Evolutionary conservation across 768 basidiomycete genomes (phyloP), one percentile per base, ranked within the genome.

Genomic region (Phanerodontia chrysosporium): DNA sequence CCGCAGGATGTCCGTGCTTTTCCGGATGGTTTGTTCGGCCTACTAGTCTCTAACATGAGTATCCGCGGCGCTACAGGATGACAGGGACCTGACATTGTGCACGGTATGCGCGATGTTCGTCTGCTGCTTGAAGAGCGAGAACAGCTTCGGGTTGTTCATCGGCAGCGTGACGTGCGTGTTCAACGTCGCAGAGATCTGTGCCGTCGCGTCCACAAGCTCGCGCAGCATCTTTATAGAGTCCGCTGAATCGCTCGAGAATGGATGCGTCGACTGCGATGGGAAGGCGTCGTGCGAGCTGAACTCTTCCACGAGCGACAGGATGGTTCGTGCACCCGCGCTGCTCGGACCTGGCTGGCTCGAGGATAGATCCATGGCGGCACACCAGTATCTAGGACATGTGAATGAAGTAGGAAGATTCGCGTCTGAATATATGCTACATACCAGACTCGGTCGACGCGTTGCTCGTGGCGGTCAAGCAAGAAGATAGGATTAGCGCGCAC

Each of bases 61-160:
- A 62, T 49, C 29, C 28, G 22, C 5, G 18, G n/a, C n/a, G n/a
- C n/a, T n/a, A n/a, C n/a, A 52, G 49, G 61, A 42, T 61, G 51
- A 57, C 61, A 14, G 42, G 8, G 6, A 21, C 51, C 80, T 78
- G 70, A 86, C 85, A 62, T 75, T 71, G 62, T 81, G 75, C 25
- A 83, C 72, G n/a, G 81, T 72, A 61, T 82, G 75, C 22, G 79
- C 77, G 14, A 84, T 79, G 16, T 71, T 64, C 0, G 85, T 78
- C 60, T 85, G 80, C 67, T 91, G 86, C 28, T 86, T 82, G 65
- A 89, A 75, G 25, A 84, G 76, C 16, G 88, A 88, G 32, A 87
- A 76, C 6, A 89, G 76, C 64, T 89, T 90, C 14, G 85, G 78
- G 51, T 86, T 85, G 28, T 81, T 76, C 61, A 83, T 76, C 8